Conservation (phyloP, 148 eudicot genomes). For the Agrostemma githago region DNA sequence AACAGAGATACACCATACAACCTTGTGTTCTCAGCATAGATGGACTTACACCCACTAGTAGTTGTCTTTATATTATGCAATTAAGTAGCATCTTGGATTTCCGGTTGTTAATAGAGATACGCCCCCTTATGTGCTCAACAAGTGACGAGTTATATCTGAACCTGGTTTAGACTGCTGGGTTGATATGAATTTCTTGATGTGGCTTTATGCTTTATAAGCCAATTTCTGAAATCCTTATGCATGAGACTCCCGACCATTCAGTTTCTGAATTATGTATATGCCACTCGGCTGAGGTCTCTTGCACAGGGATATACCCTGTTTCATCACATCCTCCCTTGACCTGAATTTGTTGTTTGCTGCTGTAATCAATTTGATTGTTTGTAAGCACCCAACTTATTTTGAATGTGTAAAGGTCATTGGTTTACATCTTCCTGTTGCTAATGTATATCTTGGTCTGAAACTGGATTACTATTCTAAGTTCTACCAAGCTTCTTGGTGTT, state of each 20-base stretch:
- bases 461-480: not conserved
- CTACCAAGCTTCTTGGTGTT: not conserved
- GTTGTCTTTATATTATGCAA: not conserved
- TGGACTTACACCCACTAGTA: no score
- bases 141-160: no score
- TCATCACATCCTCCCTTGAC: not conserved
- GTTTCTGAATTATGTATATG: no score
- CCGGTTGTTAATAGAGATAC: no score
- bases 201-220: not conserved
- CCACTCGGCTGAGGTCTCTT: not conserved
- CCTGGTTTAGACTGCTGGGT: not conserved
- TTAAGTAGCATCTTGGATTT: no score
- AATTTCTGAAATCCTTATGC: not conserved
- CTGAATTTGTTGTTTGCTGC: not conserved
- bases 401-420: not conserved
- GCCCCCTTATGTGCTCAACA: no score
- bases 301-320: not conserved
- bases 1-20: no score
- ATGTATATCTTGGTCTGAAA: not conserved
- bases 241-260: not conserved
- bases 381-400: not conserved
- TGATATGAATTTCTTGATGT: not conserved
- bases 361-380: not conserved
- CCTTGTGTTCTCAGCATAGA: no score
- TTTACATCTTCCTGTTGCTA: not conserved